Conservation (phyloP, 148 eudicot species). For the Linanthus parryae region DNA sequence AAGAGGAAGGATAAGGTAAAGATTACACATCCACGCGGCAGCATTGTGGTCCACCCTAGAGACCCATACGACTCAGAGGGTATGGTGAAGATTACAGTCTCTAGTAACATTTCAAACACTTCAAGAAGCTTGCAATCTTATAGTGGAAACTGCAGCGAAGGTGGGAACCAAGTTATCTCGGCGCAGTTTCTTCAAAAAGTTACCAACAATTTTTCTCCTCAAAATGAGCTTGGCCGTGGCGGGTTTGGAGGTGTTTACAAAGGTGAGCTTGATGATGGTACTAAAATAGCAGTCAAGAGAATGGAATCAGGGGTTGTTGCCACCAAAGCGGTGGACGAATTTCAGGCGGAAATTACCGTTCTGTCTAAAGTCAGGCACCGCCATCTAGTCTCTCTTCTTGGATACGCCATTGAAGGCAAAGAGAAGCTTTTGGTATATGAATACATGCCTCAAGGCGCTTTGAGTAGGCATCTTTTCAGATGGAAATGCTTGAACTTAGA, state of each 20-base stretch:
- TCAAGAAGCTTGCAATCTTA: conserved; percentile 17
- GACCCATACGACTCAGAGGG: conserved; percentile 35
- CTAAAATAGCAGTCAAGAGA: conserved; percentile 69
- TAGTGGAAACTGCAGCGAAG: conserved; percentile 29
- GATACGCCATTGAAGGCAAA: conserved; percentile 51
- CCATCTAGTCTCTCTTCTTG: conserved; percentile 60
- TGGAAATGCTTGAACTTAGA: conserved; percentile 45
- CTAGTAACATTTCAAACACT: conserved; percentile 22
- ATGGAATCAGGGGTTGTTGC: conserved; percentile 54
- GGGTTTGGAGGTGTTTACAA: conserved; percentile 77
- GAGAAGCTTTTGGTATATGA: conserved; percentile 78
- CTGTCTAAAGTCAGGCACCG: conserved; percentile 70
- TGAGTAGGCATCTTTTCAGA: conserved; percentile 58
- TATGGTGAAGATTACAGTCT: conserved; percentile 42
- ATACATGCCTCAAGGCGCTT: conserved; percentile 65
- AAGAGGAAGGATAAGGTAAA: conserved; percentile 17
- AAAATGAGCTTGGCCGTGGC: conserved; percentile 74
- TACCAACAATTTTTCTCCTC: conserved; percentile 48
- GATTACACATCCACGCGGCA: too few species aligned
- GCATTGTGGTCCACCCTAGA: conserved; percentile 49
- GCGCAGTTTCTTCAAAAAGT: conserved; percentile 54
- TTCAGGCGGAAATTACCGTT: conserved; percentile 68
- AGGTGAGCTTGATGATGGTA: conserved; percentile 63
- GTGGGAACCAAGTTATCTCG: conserved; percentile 48
- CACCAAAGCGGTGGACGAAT: conserved; percentile 59